Evolutionary conservation across 768 basidiomycete species (phyloP).

Genomic region (Hericium erinaceus): DNA sequence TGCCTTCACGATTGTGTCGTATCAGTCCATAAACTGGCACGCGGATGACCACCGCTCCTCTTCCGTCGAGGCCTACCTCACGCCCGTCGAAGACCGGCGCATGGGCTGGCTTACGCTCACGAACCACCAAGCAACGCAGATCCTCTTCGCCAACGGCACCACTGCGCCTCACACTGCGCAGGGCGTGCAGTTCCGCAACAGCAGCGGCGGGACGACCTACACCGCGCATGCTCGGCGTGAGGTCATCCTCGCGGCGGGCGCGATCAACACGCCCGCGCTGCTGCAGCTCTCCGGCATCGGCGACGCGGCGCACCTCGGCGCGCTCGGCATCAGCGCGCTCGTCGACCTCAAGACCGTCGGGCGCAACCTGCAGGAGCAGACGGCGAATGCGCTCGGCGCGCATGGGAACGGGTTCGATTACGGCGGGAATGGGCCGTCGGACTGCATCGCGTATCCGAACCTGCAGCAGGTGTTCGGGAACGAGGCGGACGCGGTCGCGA

Average conservation of each 20-base stretch:
- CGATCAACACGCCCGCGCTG: background rate
- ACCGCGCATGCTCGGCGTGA: background rate
- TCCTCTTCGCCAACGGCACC: background rate
- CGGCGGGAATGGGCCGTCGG: conserved; percentile 11
- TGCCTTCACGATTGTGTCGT: background rate
- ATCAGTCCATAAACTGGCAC: conserved; percentile 19
- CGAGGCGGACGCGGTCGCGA: background rate
- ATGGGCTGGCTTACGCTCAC: conserved; percentile 41
- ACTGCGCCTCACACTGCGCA: background rate
- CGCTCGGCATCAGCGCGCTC: conserved; percentile 20
- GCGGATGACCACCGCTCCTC: conserved; percentile 44
- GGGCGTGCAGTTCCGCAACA: background rate
- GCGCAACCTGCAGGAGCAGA: conserved; percentile 28
- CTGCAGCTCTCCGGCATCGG: conserved; percentile 28
- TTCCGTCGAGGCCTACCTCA: conserved; percentile 44
- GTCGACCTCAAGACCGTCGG: conserved; percentile 29
- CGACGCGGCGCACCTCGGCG: conserved; percentile 17
- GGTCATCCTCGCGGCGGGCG: conserved; percentile 2
- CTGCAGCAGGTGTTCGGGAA: conserved; percentile 36
- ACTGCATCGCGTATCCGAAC: conserved; percentile 44
- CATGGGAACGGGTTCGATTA: background rate
- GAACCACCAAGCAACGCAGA: conserved; percentile 22
- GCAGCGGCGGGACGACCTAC: conserved; percentile 16
- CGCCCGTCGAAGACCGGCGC: conserved; percentile 38
- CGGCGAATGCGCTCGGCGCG: conserved; percentile 36